A percentile compares a stretch with the other conserved stretches of the same genome.
These are phyloP conservation scores for Fusarium drepaniforme DNA, from an alignment of 2,329 filamentous ascomycete genomes.

Conservation along the genomic window DNA sequence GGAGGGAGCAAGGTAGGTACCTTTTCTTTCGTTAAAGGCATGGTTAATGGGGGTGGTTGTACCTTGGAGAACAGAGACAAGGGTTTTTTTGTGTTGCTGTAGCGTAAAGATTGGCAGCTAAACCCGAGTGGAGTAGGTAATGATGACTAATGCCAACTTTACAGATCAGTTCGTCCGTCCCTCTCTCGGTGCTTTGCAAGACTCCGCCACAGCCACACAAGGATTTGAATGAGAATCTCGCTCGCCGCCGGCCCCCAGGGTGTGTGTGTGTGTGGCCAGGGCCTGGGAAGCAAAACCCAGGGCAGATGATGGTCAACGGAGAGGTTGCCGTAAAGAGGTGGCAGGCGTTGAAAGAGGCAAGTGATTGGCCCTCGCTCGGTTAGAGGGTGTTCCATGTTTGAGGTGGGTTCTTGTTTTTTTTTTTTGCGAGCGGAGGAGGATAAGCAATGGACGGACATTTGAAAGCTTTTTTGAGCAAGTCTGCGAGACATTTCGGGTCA, in stretches of 20 bases:
- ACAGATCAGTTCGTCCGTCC: not conserved
- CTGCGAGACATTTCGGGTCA: not conserved
- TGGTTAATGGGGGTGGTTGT: not conserved
- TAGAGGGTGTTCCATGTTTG: slow-evolving; percentile 1
- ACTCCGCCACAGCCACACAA: slow-evolving; percentile 29
- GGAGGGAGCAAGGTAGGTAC: not conserved
- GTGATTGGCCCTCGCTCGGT: slow-evolving; percentile 14
- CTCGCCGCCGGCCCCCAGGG: not conserved
- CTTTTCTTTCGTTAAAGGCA: not conserved
- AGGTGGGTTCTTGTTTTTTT: not conserved
- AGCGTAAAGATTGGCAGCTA: not conserved
- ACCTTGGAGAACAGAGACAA: not conserved
- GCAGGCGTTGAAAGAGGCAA: slow-evolving; percentile 26
- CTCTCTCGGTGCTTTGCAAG: slow-evolving; percentile 1
- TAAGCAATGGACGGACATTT: not conserved
- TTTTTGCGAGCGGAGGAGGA: not conserved
- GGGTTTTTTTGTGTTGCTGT: not conserved
- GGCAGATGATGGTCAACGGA: slow-evolving; percentile 1
- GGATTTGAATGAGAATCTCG: not conserved
- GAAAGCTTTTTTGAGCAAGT: not conserved
- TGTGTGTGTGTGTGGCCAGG: not conserved
- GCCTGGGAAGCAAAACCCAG: not conserved
- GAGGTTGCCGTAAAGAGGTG: slow-evolving; percentile 11
- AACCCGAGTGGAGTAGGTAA: not conserved
- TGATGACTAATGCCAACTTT: slow-evolving; percentile 2